These are phyloP conservation scores for Fusarium sp. DNA, from an alignment of 2,329 filamentous ascomycete genomes.

Conservation along the genomic window DNA sequence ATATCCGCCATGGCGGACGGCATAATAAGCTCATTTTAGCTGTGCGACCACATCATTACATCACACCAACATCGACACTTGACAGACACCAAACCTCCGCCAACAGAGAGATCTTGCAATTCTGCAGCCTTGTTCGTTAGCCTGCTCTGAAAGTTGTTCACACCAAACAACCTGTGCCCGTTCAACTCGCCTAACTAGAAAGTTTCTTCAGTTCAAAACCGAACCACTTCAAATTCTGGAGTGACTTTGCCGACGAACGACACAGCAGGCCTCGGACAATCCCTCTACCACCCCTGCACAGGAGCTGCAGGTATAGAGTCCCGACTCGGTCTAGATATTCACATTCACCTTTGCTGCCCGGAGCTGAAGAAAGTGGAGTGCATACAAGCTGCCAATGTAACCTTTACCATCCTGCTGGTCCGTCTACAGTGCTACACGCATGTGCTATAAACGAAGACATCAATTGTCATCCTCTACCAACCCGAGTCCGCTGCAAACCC, in stretches of 20 bases:
- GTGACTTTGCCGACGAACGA: constrained; percentile 21
- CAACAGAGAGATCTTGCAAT: constrained; percentile 23
- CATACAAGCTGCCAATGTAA: constrained; percentile 32
- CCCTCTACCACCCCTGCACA: constrained; percentile 19
- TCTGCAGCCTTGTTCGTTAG: constrained; percentile 34
- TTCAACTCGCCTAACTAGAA: constrained; percentile 23
- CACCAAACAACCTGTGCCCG: constrained; percentile 26
- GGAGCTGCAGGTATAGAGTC: constrained; percentile 27
- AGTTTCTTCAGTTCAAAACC: constrained; percentile 19
- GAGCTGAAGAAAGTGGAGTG: constrained; percentile 24
- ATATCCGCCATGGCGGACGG: constrained; percentile 36
- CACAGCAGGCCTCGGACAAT: constrained; percentile 4
- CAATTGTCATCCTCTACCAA: constrained; percentile 4
- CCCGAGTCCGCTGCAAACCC: constrained; percentile 4
- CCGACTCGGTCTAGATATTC: constrained; percentile 17
- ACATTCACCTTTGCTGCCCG: constrained; percentile 6
- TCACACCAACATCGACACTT: constrained; percentile 24
- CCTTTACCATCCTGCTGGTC: constrained; percentile 27
- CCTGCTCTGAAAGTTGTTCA: constrained; percentile 19
- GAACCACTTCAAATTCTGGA: constrained; percentile 21
- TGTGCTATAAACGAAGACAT: constrained; percentile 17
- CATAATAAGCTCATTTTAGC: constrained; percentile 37
- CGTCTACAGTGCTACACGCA: neutral
- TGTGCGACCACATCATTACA: constrained; percentile 36
- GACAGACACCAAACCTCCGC: constrained; percentile 5